Conservation (phyloP, 352 stramenopile genomes). For the Globisporangium camurandrum region DNA sequence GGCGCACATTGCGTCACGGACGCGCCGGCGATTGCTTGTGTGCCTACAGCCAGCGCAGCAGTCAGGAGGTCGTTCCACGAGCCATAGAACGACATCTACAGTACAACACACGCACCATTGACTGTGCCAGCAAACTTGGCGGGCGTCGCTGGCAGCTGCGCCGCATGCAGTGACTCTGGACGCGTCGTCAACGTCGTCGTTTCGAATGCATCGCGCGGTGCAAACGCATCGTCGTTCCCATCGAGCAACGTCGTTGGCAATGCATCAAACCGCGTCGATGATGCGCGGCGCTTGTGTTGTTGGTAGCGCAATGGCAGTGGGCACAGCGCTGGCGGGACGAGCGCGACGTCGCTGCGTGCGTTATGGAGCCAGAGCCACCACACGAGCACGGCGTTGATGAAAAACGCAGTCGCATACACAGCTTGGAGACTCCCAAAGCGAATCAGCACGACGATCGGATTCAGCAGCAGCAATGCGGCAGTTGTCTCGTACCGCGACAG, state of each 20-base stretch:
- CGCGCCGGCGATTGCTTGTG: slow-evolving; percentile 36
- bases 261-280: slow-evolving; percentile 3
- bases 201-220: too few species aligned
- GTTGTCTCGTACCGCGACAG: slow-evolving; percentile 15
- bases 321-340: background rate
- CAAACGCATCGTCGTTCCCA: background rate
- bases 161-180: too few species aligned
- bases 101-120: slow-evolving; percentile 1
- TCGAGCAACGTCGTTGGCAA: slow-evolving; percentile 1
- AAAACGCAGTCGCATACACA: slow-evolving; percentile 16
- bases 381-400: slow-evolving; percentile 33
- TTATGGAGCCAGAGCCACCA: slow-evolving; percentile 38
- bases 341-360: background rate
- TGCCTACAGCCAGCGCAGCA: slow-evolving; percentile 9
- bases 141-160: too few species aligned
- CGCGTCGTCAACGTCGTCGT: background rate
- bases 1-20: slow-evolving; percentile 49
- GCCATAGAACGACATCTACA: background rate
- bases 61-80: background rate
- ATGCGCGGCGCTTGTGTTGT: background rate
- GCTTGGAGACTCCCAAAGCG: slow-evolving; percentile 26
- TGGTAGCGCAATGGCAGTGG: background rate
- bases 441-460: slow-evolving; percentile 38
- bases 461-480: slow-evolving; percentile 27
- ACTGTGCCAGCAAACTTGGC: slow-evolving; percentile 11